Conservation (phyloP, 1,284 basidiomycete species). For the Peniophora sp. region DNA sequence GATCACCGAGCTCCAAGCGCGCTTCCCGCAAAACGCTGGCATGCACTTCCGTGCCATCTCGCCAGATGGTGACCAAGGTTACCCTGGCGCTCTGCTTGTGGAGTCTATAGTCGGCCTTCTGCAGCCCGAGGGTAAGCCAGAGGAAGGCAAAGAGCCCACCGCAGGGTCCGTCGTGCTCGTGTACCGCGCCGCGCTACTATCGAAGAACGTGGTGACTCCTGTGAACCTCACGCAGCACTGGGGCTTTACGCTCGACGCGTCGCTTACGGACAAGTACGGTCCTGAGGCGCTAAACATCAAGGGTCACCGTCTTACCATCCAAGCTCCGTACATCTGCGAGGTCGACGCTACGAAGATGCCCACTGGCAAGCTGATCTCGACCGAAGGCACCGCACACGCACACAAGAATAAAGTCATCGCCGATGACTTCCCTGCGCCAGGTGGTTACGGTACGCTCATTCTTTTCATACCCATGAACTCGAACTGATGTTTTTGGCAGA, state of each 20-base stretch:
- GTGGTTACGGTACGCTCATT: slow-evolving; percentile 16
- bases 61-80: slow-evolving; percentile 61
- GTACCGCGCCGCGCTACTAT: slow-evolving; percentile 55
- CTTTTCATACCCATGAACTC: no score
- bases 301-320: slow-evolving; percentile 50
- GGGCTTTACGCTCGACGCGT: slow-evolving; percentile 75
- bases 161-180: slow-evolving; percentile 58
- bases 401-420: slow-evolving; percentile 41
- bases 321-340: slow-evolving; percentile 48
- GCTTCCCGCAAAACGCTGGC: slow-evolving; percentile 24
- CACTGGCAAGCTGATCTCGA: slow-evolving; percentile 41
- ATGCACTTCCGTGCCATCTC: slow-evolving; percentile 53
- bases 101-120: slow-evolving; percentile 56
- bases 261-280: slow-evolving; percentile 33
- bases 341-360: slow-evolving; percentile 42
- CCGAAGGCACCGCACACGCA: slow-evolving; percentile 40
- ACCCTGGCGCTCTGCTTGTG: slow-evolving; percentile 47
- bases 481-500: no score
- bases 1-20: slow-evolving; percentile 28
- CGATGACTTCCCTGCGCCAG: slow-evolving; percentile 43
- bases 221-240: slow-evolving; percentile 73
- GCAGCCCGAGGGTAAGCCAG: slow-evolving; percentile 28
- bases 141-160: slow-evolving; percentile 28
- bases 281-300: slow-evolving; percentile 40
- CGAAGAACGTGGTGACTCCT: slow-evolving; percentile 43